Evolutionary conservation across 2,329 filamentous ascomycete genomes (phyloP).

Genomic region (Sarocladium strictum): DNA sequence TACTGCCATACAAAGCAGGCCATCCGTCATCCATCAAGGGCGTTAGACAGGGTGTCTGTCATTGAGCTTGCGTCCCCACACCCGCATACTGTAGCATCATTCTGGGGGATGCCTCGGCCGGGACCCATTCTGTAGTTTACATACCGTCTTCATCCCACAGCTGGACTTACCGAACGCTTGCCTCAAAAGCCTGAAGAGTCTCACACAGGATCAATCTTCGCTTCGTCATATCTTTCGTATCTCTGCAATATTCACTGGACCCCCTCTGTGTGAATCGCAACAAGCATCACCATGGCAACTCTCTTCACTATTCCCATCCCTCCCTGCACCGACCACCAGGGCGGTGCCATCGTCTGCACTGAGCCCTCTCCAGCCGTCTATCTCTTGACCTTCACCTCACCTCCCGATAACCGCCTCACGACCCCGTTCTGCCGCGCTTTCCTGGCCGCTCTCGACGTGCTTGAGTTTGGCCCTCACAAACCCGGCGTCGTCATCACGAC

Average conservation of each 20-base stretch:
- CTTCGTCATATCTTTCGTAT: no score
- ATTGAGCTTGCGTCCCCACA: not conserved
- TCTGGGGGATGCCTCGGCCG: not conserved
- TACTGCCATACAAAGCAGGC: no score
- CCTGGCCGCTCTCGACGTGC: constrained; percentile 65
- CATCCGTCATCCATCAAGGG: no score
- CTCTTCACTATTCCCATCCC: constrained; percentile 48
- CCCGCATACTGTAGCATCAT: not conserved
- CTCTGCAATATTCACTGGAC: no score
- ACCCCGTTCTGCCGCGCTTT: constrained; percentile 62
- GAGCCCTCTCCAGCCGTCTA: constrained; percentile 58
- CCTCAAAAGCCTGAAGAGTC: no score
- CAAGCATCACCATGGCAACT: constrained; percentile 14
- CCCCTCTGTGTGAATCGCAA: no score
- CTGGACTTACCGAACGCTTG: no score
- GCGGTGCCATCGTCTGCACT: constrained; percentile 58
- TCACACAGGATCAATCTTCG: no score
- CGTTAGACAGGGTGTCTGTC: no score
- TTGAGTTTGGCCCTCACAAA: constrained; percentile 57
- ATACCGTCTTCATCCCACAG: not conserved
- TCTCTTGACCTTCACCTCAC: constrained; percentile 63
- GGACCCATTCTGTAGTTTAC: no score
- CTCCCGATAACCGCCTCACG: constrained; percentile 71
- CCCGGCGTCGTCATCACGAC: constrained; percentile 76
- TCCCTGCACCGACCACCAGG: constrained; percentile 34